Evolutionary conservation across 495 filamentous ascomycete genomes (phyloP), one percentile per base, ranked within the genome.

Genomic region (Trypethelium eluteriae): DNA sequence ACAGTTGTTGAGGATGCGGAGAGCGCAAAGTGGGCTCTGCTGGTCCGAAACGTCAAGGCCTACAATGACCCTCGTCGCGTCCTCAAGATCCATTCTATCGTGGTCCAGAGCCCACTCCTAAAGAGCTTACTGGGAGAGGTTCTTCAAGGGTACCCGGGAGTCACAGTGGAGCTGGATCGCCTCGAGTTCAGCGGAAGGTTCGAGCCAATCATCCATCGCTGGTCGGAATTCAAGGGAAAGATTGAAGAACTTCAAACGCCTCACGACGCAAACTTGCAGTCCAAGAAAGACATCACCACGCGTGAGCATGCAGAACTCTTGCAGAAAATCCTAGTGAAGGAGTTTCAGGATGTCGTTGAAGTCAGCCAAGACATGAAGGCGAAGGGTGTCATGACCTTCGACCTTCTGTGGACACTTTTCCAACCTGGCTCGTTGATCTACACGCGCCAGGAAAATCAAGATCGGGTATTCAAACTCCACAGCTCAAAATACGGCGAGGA

Each of bases 191-290:
- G 73, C 18, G 78, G 78, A 0, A 84, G 84, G 0, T 90, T 90
- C 72, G 74, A 83, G 72, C 83, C 84, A 0, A 83, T 90, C 46
- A 82, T 90, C 46, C 84, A 90, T 74, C 81, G 87, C 34, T 91
- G 88, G 88, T 70, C 78, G 3, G 76, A 81, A 39, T 79, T 91
- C 53, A 66, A 74, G 18, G 65, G 76, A 14, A 81, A 81, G 49
- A 75, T 82, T 35, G 68, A 68, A 18, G 71, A 81, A 36, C 53
- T 71, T 9, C 73, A 77, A 44, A 83, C 88, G 69, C 75, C 82
- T 12, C 75, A 80, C 18, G 71, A 88, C 0, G 10, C 34, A 16
- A 46, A 59, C 5, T 41, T 16, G 32, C 67, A 64, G 16, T 67
- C 69, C 18, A 62, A 41, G 7, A 62, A 69, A n/a, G 57, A 67